These are phyloP conservation scores for Camellia sinensis DNA, from an alignment of 148 eudicot genomes.

Conservation along the genomic window DNA sequence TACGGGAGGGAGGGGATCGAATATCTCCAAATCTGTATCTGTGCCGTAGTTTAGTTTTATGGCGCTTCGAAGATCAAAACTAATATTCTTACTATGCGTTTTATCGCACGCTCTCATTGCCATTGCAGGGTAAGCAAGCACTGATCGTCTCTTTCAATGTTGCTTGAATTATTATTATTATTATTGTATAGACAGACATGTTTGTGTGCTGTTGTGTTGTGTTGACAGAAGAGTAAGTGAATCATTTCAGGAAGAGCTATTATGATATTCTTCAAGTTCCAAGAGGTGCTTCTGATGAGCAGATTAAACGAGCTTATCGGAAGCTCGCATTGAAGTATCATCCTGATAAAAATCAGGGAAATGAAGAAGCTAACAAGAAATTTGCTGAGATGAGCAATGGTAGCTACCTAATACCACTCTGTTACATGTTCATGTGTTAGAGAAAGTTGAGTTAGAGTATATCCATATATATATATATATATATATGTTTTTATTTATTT, in stretches of 20 bases:
- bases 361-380: slow-evolving; percentile 85
- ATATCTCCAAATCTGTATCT: slow-evolving; percentile 24
- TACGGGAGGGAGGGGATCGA: slow-evolving; percentile 1
- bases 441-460: too few species aligned
- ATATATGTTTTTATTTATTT: too few species aligned
- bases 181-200: background rate
- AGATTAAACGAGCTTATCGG: slow-evolving; percentile 83
- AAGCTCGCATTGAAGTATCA: slow-evolving; percentile 92
- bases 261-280: slow-evolving; percentile 78
- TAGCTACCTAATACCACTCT: too few species aligned
- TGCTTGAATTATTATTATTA: too few species aligned
- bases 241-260: slow-evolving; percentile 66
- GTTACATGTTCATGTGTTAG: too few species aligned
- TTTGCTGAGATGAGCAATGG: slow-evolving; percentile 90
- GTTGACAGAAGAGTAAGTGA: background rate
- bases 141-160: background rate
- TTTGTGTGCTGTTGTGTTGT: slow-evolving; percentile 1
- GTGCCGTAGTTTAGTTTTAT: slow-evolving; percentile 19
- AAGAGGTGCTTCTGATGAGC: slow-evolving; percentile 80
- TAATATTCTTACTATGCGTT: slow-evolving; percentile 36
- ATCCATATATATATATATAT: too few species aligned
- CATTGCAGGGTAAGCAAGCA: slow-evolving; percentile 72
- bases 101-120: slow-evolving; percentile 38
- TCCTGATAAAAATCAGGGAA: slow-evolving; percentile 92
- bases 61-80: slow-evolving; percentile 45